phyloP scores from a whole-genome alignment of 192 early-diverging fungal genomes.

The Podila epicladia region DNA sequence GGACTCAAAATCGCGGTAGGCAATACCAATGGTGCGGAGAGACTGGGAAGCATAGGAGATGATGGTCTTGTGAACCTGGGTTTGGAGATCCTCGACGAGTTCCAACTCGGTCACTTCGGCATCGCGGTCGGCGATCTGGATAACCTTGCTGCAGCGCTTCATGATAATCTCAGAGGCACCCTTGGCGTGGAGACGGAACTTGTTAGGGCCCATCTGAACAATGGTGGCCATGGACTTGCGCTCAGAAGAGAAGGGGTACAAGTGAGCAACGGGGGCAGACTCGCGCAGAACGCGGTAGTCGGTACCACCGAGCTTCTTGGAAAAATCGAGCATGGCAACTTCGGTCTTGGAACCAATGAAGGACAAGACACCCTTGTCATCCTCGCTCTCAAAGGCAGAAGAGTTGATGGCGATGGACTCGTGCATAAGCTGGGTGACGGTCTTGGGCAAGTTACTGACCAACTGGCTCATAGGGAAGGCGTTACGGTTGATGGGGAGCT shows the following conservation, averaged over 20 bases:
- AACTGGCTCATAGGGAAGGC: constrained; percentile 63
- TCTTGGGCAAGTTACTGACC: constrained; percentile 46
- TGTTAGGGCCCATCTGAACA: constrained; percentile 54
- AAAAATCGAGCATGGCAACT: constrained; percentile 86
- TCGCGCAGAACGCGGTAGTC: constrained; percentile 72
- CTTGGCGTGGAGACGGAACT: constrained; percentile 88
- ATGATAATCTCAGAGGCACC: constrained; percentile 92
- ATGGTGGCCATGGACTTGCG: constrained; percentile 94
- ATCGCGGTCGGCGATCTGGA: constrained; percentile 52
- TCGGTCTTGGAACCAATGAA: constrained; percentile 97
- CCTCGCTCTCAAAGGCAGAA: constrained; percentile 71
- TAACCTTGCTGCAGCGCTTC: constrained; percentile 66
- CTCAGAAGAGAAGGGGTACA: constrained; percentile 91
- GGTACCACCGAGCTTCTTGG: constrained; percentile 67
- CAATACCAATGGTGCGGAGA: constrained; percentile 91
- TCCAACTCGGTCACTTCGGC: constrained; percentile 41
- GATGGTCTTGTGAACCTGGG: constrained; percentile 62
- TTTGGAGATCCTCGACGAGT: constrained; percentile 41
- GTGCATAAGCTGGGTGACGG: constrained; percentile 64
- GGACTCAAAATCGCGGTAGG: constrained; percentile 81
- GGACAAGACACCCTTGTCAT: constrained; percentile 55
- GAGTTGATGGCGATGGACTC: constrained; percentile 84
- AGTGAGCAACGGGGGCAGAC: constrained; percentile 65
- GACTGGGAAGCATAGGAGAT: constrained; percentile 76
- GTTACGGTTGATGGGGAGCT: constrained; percentile 49